phyloP scores from a whole-genome alignment of 2,329 filamentous ascomycete species.

The Aspergillus floridensis region DNA sequence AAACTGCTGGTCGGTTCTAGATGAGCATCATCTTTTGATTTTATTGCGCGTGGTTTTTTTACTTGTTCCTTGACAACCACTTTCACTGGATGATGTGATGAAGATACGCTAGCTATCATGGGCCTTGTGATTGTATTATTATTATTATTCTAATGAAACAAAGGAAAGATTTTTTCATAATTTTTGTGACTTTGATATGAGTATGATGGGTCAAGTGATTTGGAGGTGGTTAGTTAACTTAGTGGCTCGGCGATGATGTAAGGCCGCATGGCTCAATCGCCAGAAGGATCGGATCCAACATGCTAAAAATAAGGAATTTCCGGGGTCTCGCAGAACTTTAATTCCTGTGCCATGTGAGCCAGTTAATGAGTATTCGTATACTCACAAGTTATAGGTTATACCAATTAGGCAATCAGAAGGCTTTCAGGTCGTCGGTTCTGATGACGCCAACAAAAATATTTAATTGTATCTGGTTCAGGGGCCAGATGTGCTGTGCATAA shows the following conservation, averaged over 20 bases:
- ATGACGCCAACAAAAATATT: no score
- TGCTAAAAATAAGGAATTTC: no score
- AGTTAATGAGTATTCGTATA: no score
- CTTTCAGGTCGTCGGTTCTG: no score
- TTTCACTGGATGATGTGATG: conserved; percentile 1
- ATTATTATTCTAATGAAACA: background rate
- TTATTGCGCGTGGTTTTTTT: conserved; percentile 5
- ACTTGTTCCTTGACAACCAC: background rate
- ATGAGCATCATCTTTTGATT: background rate
- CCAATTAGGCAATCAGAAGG: no score
- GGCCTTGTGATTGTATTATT: background rate
- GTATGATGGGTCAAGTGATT: no score
- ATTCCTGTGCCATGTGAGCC: background rate
- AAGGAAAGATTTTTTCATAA: background rate
- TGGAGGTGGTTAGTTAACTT: background rate
- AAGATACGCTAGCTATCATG: background rate
- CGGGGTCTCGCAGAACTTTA: background rate
- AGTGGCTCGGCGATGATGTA: background rate
- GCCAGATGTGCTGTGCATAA: background rate
- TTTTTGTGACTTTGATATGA: no score
- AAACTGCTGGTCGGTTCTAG: conserved; percentile 16
- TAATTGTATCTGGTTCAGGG: background rate
- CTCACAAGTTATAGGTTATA: no score
- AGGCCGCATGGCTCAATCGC: background rate
- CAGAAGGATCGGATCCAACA: no score